Evolutionary conservation across 2,329 filamentous ascomycete genomes (phyloP), one percentile per base, ranked within the genome.

Genomic region (Trichophyton benhamiae): DNA sequence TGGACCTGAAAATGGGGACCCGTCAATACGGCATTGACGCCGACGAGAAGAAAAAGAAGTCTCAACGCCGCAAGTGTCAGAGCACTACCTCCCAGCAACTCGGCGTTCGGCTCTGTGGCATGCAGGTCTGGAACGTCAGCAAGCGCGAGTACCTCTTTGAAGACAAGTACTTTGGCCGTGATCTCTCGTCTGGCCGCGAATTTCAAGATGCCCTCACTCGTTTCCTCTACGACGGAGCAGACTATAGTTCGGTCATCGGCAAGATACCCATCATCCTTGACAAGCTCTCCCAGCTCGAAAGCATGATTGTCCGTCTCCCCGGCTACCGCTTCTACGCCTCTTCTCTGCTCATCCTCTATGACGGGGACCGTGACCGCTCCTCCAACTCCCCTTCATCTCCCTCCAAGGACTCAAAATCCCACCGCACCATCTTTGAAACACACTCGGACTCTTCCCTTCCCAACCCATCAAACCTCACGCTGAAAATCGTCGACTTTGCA

Each of bases 1-100:
- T 99, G 74, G 94, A 99, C 71, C 79, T 99, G 64, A 99, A 99
- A 72, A 99, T 99, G 94, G 94, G 94, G 20, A 99, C 94, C 6
- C 86, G 94, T 1, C 94, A 99, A 71, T 97, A 96, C 72, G 94
- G 94, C 6, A 85, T 97, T 11, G 91, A 97, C 67, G 94, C 94
- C 1, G 86, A 83, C 60, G 85, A 90, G 49, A 95, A 95, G 78
- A 99, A 99, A 74, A 89, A 91, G 69, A 86, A 87, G 63, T 97
- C 94, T 0, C 94, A 99, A 73, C 85, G 89, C 62, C 86, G 89
- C 67, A 99, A 99, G 74, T 97, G 94, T 73, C 87, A 89, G 65
- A 87, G 83, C 65, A 99, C 94, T 0, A 99, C 94, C 0, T 97
- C 94, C 6, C 85, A 87, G 63, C 86, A 95, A 72, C 82, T 99